Evolutionary conservation across 108 stramenopile species (phyloP), one percentile per base, ranked within the genome.

Genomic region (Bacterosira constricta): DNA sequence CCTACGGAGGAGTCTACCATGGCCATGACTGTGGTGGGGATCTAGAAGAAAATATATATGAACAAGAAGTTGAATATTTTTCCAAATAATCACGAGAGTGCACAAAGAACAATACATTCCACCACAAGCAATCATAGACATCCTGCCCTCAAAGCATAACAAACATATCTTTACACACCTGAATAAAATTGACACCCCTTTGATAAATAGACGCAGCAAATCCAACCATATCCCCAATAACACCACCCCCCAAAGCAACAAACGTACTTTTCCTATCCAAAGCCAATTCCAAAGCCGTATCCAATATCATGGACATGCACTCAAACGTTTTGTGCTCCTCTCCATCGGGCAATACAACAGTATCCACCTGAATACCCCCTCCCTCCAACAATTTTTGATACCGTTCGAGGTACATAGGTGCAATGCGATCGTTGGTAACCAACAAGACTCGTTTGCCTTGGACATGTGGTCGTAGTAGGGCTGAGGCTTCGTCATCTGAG

Each of bases 11-110:
- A 87, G 85, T 99, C 99, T 9, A 98, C 98, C 97, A 98, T 98
- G 36, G 99, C 99, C 96, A 99, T 98, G 71, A 99, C 91, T 15
- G 99, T 98, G 25, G 99, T 99, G 44, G 99, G 99, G 6, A 94
- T 85, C 69, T 83, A 10, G 29, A 50, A 36, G 20, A 41, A 27
- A 3, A 56, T 13, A 25, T 30, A 32, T n/a, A 20, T 18, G 12
- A 35, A 18, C 21, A 36, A 42, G 20, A 21, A 26, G n/a, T 4
- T 67, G 13, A 17, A 58, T 57, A 3, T 18, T 13, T 52, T 26
- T 29, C n/a, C n/a, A n/a, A n/a, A n/a, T n/a, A n/a, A n/a, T n/a
- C n/a, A n/a, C n/a, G n/a, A n/a, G n/a, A n/a, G n/a, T n/a, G n/a
- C n/a, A n/a, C n/a, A n/a, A 18, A 63, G 25, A 30, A 1, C 26